Evolutionary conservation across 495 filamentous ascomycete species (phyloP), one percentile per base, ranked within the genome.

Genomic region (Clohesyomyces aquaticus): DNA sequence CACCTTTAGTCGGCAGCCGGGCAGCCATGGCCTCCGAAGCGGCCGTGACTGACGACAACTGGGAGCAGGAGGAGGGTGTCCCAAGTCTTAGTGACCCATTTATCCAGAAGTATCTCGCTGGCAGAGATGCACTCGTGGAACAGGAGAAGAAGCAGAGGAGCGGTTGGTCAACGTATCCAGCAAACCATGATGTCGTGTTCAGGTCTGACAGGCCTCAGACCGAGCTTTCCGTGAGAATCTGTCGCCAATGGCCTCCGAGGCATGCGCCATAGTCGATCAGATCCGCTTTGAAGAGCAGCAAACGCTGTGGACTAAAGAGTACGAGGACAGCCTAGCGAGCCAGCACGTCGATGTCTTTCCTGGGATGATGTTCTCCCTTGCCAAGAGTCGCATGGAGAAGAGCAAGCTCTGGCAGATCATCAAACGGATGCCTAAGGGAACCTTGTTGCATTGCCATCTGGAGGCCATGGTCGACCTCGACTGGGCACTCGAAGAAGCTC

Each of bases 401-500:
- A 92, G 89, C 4, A 87, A 86, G 68, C 80, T 96, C 10, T 98
- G 91, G 91, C 82, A 83, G 63, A 94, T 97, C 55, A 83, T 96
- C 3, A 80, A 86, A 50, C 81, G 77, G 45, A 89, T 98, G 89
- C 94, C 94, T 21, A 98, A 98, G 72, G 94, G 94, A 3, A 85
- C 89, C 3, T 80, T 98, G 9, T 75, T 98, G 55, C 93, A 97
- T 76, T 89, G 91, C 6, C 91, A 97, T 76, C 74, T 94, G 55
- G 88, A 94, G 72, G 90, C 91, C 62, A 93, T 96, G 87, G 88
- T 94, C 51, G 90, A 96, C 70, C 81, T 90, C 47, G 88, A 90
- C 61, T 93, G 84, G 75, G 75, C 96, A 2, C 78, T 96, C 41
- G 81, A 85, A 14, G 79, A 87, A 62, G 84, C 88, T 1, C 79